Conservation (phyloP, 176 grass and related monocot species). For the Oryza brachyantha region DNA sequence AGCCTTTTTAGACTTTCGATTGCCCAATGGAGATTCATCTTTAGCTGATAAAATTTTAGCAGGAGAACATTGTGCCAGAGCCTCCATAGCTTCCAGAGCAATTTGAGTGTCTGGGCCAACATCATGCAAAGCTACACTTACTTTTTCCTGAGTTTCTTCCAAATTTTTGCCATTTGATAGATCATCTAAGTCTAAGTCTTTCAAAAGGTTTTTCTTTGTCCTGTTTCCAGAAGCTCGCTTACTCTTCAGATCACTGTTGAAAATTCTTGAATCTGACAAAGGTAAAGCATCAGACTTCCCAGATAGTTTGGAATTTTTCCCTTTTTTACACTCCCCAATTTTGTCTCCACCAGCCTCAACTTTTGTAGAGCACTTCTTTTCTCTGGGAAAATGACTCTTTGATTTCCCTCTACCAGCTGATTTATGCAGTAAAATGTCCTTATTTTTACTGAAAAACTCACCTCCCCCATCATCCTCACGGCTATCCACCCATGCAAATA, state of each 20-base stretch:
- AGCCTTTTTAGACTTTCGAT: conserved; percentile 3
- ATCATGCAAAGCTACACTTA: conserved; percentile 27
- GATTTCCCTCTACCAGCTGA: conserved; percentile 20
- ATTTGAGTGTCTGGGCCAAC: conserved; percentile 85
- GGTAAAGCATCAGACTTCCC: conserved; percentile 35
- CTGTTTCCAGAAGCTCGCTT: conserved; percentile 42
- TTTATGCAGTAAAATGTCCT: conserved; percentile 48
- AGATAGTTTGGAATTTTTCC: conserved; percentile 1
- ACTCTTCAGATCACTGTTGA: conserved; percentile 37
- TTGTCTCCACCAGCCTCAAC: neutral
- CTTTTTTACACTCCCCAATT: neutral
- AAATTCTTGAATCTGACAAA: conserved; percentile 46
- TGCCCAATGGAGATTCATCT: conserved; percentile 23
- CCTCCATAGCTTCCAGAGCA: conserved; percentile 79
- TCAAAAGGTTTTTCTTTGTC: conserved; percentile 61
- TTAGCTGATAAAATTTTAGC: conserved; percentile 34
- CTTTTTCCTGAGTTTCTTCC: conserved; percentile 40
- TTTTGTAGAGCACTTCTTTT: conserved; percentile 32
- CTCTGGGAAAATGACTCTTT: conserved; percentile 24
- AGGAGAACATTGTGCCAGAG: conserved; percentile 50
- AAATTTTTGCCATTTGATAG: conserved; percentile 40
- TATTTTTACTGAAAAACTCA: conserved; percentile 71
- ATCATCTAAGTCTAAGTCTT: conserved; percentile 49
- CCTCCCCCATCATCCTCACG: conserved; percentile 68
- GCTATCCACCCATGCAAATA: conserved; percentile 64